Base-by-base conservation (phyloP, 345 rosid genomes). In the Euphorbia pulcherrima region DNA sequence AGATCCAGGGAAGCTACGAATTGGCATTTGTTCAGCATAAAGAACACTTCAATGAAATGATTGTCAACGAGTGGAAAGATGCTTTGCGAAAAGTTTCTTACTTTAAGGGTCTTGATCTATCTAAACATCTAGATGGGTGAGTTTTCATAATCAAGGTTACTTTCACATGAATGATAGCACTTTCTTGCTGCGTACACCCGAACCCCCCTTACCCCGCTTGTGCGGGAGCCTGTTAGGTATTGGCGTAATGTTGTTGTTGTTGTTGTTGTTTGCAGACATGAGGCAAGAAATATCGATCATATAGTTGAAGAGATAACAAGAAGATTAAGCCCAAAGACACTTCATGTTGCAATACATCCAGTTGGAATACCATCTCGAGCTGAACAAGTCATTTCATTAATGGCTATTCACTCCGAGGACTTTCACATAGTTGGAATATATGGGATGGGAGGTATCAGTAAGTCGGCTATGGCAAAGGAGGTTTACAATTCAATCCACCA, bases 371-470 rank as follows among this genome's bases (percentile, higher is more conserved):
- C 28, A 12, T 44, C 64, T 57, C 57, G 16, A 18, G 54, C 61
- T 11, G n/a, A 57, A 13, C 24, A 58, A 29, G 28, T 68, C 14
- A 58, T 44, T 47, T 58, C 72, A 5, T 41, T 57, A 39, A 40
- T 68, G 13, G 56, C 16, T n/a, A 27, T 10, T 1, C 41, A 29
- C 44, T 21, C 10, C n/a, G 20, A 28, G 26, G 64, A 68, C 26
- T 12, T 57, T 11, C 56, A 56, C 37, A 64, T 54, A n/a, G 68
- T 78, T 24, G 81, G 72, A 17, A 52, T 78, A 24, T 60, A 2
- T 39, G 81, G 78, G 17, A 68, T 69, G 46, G 77, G 62, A 1
- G 81, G 81, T 2, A 27, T 72, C 4, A 70, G 75, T 5, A 72
- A 72, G 44, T 46, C 75, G 5, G 58, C 70, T 18, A 20, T 58